These are phyloP conservation scores for Panaeolus papilionaceus DNA, from an alignment of 768 basidiomycete genomes.

Conservation along the genomic window DNA sequence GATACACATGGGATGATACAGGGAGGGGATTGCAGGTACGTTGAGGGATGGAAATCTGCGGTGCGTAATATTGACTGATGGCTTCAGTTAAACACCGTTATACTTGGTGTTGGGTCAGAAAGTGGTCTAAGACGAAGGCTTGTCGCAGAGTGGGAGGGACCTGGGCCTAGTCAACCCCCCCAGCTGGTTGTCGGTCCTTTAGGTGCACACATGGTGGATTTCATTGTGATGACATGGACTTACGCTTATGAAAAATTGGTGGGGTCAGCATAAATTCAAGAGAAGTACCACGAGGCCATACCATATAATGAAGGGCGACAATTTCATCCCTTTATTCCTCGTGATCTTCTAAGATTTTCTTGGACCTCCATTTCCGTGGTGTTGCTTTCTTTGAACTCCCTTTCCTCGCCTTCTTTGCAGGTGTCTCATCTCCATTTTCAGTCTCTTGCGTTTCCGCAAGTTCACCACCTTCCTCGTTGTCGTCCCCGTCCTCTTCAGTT, in stretches of 20 bases:
- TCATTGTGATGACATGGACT: background rate
- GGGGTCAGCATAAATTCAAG: background rate
- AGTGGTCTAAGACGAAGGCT: too few species aligned
- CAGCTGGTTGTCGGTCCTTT: background rate
- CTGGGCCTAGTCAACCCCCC: background rate
- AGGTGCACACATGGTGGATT: background rate
- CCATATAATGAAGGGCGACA: too few species aligned
- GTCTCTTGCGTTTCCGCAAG: background rate
- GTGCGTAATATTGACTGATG: background rate
- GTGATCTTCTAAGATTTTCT: background rate
- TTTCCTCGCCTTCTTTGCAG: background rate
- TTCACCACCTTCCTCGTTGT: conserved; percentile 10
- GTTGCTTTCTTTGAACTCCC: background rate
- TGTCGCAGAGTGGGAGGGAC: background rate
- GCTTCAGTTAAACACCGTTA: background rate
- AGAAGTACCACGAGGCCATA: too few species aligned
- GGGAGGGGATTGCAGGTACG: background rate
- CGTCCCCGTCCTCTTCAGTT: conserved; percentile 30
- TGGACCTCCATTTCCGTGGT: background rate
- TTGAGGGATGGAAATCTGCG: background rate
- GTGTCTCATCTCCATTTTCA: background rate
- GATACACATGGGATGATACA: background rate
- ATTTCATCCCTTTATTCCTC: background rate
- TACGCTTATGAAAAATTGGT: background rate
- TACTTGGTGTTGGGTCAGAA: background rate